Percentiles rank a stretch among this genome's conserved stretches.
phyloP scores from a whole-genome alignment of 176 grass and related monocot species.

The Sorghum bicolor region Sorghum_bicolor_NCBIv3 NC_012870.2:72539001-72539500 shows the following conservation, averaged over 20 bases:
- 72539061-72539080: not conserved
- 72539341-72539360: slow-evolving; percentile 5
- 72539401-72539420: slow-evolving; percentile 38
- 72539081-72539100: slow-evolving; percentile 19
- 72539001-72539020: slow-evolving; percentile 26
- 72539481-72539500: not conserved
- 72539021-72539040: slow-evolving; percentile 16
- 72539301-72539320: not conserved
- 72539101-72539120: not conserved
- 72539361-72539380: slow-evolving; percentile 25
- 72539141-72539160: slow-evolving; percentile 55
- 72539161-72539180: slow-evolving; percentile 9
- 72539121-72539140: not conserved
- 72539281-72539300: slow-evolving; percentile 27
- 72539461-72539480: not conserved
- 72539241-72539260: slow-evolving; percentile 36
- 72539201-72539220: slow-evolving; percentile 26
- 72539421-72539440: slow-evolving; percentile 13
- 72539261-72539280: slow-evolving; percentile 35
- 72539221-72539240: not conserved
- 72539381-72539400: slow-evolving; percentile 18
- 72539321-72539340: slow-evolving; percentile 20
- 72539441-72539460: slow-evolving; percentile 10
- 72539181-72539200: not conserved
- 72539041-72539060: slow-evolving; percentile 20